Evolutionary conservation across 140 eudicot genomes (phyloP).

Genomic region (Senecio squalidus): DNA sequence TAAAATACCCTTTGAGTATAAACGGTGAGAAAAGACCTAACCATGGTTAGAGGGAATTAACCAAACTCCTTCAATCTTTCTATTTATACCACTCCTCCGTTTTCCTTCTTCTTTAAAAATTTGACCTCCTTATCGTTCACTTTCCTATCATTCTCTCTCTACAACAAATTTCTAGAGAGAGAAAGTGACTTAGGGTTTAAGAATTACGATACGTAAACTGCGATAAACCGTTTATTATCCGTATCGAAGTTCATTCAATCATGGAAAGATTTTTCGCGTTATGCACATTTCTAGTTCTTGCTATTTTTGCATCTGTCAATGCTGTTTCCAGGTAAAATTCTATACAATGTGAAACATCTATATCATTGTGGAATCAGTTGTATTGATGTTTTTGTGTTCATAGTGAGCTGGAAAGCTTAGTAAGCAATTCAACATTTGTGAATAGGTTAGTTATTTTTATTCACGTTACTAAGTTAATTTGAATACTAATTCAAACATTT

Average conservation of each 20-base stretch:
- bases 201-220: neutral
- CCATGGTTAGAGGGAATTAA: conserved; percentile 29
- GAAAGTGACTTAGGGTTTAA: neutral
- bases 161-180: conserved; percentile 5
- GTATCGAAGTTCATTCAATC: conserved; percentile 13
- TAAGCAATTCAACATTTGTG: conserved; percentile 43
- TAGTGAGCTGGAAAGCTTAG: conserved; percentile 35
- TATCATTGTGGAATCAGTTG: neutral
- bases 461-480: neutral
- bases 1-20: neutral
- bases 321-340: conserved; percentile 26
- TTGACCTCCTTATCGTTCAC: conserved; percentile 4
- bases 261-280: conserved; percentile 44
- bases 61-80: conserved; percentile 20
- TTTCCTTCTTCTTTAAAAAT: neutral
- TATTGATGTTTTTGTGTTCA: neutral
- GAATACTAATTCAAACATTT: too few species aligned
- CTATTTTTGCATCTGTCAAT: conserved; percentile 19
- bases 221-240: neutral
- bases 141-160: conserved; percentile 5
- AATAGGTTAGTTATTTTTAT: conserved; percentile 31
- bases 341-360: neutral
- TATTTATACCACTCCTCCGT: conserved; percentile 26
- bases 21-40: conserved; percentile 27
- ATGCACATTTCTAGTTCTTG: conserved; percentile 23